phyloP scores from a whole-genome alignment of 441 rosid genomes.

The Adansonia rubrostipa region DNA sequence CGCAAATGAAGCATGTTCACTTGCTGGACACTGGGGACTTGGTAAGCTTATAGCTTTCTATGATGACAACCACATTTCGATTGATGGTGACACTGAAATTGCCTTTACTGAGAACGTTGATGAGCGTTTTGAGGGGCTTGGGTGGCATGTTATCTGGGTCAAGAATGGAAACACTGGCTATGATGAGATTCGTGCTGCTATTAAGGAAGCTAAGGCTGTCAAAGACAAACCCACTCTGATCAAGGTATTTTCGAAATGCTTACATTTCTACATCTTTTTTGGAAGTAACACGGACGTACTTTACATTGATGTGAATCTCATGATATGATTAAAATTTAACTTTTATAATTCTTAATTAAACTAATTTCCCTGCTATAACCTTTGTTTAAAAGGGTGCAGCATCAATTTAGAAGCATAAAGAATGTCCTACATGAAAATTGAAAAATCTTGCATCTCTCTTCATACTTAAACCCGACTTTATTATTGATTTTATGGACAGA shows the following conservation, averaged over 20 bases:
- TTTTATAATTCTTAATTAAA: slow-evolving; percentile 3
- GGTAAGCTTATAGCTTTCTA: slow-evolving; percentile 93
- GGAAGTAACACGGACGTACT: neutral
- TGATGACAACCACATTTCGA: slow-evolving; percentile 94
- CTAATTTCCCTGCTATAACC: neutral
- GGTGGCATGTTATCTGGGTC: slow-evolving; percentile 98
- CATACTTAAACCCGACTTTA: neutral
- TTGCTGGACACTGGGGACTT: slow-evolving; percentile 94
- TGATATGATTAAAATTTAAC: neutral
- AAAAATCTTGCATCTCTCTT: neutral
- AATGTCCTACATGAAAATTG: slow-evolving; percentile 11
- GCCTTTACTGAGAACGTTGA: slow-evolving; percentile 89
- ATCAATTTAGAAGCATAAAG: neutral
- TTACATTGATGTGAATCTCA: neutral
- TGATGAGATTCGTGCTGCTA: slow-evolving; percentile 94
- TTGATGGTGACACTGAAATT: slow-evolving; percentile 89
- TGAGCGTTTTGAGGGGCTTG: slow-evolving; percentile 82
- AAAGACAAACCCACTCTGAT: slow-evolving; percentile 90
- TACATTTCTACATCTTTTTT: slow-evolving; percentile 12
- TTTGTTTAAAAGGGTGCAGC: neutral
- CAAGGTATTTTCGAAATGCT: slow-evolving; percentile 47
- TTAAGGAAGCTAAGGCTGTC: slow-evolving; percentile 89
- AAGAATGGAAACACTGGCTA: slow-evolving; percentile 93
- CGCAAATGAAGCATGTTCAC: slow-evolving; percentile 81
- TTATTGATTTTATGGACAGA: neutral